Conservation (phyloP, 1,284 basidiomycete species). For the Tranzscheliella williamsii region DNA sequence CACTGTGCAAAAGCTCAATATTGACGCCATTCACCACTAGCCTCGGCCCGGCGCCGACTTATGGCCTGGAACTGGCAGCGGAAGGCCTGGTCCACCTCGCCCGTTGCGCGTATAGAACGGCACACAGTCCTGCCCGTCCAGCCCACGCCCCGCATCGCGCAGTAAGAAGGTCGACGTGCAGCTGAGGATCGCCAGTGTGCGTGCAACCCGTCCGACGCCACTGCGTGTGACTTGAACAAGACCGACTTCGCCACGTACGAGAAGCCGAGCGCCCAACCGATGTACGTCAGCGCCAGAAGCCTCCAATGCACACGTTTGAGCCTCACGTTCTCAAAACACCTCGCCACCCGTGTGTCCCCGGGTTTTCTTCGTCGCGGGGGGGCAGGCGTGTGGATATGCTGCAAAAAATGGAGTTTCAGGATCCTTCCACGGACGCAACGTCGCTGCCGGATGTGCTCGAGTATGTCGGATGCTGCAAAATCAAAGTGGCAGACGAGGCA, state of each 20-base stretch:
- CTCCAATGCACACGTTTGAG: constrained; percentile 49
- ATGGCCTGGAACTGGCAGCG: too few relatives aligned
- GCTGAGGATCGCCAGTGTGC: constrained; percentile 25
- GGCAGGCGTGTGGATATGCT: too few relatives aligned
- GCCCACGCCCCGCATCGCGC: constrained; percentile 67
- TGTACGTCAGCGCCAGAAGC: constrained; percentile 28
- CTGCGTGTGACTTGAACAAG: constrained; percentile 44
- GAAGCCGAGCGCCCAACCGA: constrained; percentile 54
- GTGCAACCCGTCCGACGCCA: constrained; percentile 7
- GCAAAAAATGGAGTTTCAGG: too few relatives aligned
- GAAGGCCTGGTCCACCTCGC: constrained; percentile 67
- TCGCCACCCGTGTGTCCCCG: constrained; percentile 13
- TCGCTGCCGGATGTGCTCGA: too few relatives aligned
- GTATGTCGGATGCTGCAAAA: too few relatives aligned
- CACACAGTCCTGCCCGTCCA: constrained; percentile 71
- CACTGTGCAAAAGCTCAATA: too few relatives aligned
- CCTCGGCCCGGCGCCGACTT: too few relatives aligned
- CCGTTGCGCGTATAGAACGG: constrained; percentile 69
- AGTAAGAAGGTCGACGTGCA: constrained; percentile 59
- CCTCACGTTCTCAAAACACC: constrained; percentile 16
- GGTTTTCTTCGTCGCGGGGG: constrained; percentile 4
- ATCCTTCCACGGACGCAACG: too few relatives aligned
- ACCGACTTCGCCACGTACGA: constrained; percentile 34
- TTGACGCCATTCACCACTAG: too few relatives aligned
- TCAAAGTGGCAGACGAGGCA: too few relatives aligned